Evolutionary conservation across 129 eudicot genomes (phyloP), one percentile per base, ranked within the genome.

Genomic region (Erigeron canadensis): DNA sequence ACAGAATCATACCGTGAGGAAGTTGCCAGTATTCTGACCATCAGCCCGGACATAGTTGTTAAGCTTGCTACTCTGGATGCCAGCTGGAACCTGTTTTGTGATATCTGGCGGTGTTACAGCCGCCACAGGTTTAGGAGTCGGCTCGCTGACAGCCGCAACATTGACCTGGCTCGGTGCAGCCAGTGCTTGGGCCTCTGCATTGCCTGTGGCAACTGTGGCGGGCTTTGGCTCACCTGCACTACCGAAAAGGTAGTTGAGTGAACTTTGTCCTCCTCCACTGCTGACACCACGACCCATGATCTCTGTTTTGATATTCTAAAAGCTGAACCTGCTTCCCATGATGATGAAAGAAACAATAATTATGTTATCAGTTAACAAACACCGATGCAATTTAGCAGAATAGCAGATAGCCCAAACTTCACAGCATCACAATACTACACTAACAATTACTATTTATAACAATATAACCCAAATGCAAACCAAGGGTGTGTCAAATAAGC

Each of bases 231-330:
- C 84, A 46, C 74, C 89, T 37, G 84, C 87, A 10, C 86, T 80
- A 79, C 91, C 91, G 75, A 89, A 89, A 53, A 89, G 86, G 83
- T 89, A 88, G 69, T 86, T 83, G 10, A 87, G 81, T 10, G 93
- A 87, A 79, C 93, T 87, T 73, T 87, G 89, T 23, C 89, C 95
- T 15, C 96, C 96, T 44, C 96, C 91, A 60, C 87, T 81, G 82
- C 96, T 89, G 62, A 86, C 91, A 70, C 96, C 96, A 71, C 96
- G 91, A 38, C 96, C 96, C 96, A 86, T 89, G 71, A 79, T 62
- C 40, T 57, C 59, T 53, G 66, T 65, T 53, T 66, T 44, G 2
- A 65, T 47, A 23, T 38, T 67, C 10, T 58, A 50, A 37, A 65
- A 72, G 10, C 21, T 64, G 11, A 60, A 60, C 68, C 58, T 75